These are phyloP conservation scores for Suhomyces taliae DNA, from an alignment of 1,139 yeast genomes.

Conservation along the genomic window DNA sequence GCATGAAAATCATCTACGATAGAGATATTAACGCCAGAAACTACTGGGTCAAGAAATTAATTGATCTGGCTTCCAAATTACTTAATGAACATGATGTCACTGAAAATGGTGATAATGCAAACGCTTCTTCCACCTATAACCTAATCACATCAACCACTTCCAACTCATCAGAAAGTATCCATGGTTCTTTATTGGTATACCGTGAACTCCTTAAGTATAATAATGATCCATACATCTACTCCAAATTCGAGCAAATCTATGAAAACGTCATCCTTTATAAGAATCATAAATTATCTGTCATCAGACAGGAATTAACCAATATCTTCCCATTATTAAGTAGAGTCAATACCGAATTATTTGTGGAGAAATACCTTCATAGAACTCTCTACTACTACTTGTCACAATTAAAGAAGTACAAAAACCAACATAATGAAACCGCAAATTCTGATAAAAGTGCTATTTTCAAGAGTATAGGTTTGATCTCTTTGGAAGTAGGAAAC, in stretches of 20 bases:
- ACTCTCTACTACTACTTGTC: conserved; percentile 76
- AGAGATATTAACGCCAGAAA: conserved; percentile 72
- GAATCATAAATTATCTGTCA: conserved; percentile 72
- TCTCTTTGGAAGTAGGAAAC: conserved; percentile 80
- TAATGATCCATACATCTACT: conserved; percentile 47
- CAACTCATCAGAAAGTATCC: conserved; percentile 66
- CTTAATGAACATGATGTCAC: conserved; percentile 27
- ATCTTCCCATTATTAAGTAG: conserved; percentile 81
- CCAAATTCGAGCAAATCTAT: conserved; percentile 72
- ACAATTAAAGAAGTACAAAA: conserved; percentile 70
- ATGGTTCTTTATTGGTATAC: conserved; percentile 82
- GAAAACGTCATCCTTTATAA: conserved; percentile 73
- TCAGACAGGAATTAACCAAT: conserved; percentile 79
- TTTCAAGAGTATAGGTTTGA: conserved; percentile 80
- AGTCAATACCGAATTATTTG: conserved; percentile 75
- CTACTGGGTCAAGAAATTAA: conserved; percentile 72
- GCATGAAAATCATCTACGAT: conserved; percentile 74
- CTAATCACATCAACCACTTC: conserved; percentile 27
- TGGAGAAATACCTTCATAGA: conserved; percentile 77
- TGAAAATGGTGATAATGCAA: conserved; percentile 8
- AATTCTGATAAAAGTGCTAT: conserved; percentile 71
- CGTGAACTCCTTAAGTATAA: conserved; percentile 75
- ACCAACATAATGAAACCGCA: conserved; percentile 40
- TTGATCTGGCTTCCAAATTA: conserved; percentile 54
- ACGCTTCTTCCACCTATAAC: conserved; percentile 22